Conservation (phyloP, 164 flowering plant genomes). For the Pachysandra terminalis region DNA sequence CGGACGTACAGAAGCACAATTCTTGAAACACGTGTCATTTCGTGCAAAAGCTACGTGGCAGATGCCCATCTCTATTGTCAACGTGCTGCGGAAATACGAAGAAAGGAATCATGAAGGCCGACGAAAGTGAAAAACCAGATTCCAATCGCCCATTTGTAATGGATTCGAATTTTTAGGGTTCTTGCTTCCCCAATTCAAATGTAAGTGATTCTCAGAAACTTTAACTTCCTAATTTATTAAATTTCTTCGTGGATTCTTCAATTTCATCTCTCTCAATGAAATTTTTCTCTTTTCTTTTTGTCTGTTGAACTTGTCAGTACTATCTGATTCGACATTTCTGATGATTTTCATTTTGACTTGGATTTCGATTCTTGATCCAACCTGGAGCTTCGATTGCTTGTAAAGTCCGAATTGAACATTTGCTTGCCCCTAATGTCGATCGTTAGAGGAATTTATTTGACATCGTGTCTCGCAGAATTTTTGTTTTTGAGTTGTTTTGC, state of each 20-base stretch:
- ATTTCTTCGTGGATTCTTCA: background rate
- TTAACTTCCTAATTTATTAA: background rate
- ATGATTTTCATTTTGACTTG: background rate
- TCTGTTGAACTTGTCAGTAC: background rate
- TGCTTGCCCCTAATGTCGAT: no score
- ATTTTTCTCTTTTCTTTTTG: background rate
- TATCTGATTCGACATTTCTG: background rate
- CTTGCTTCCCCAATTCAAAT: background rate
- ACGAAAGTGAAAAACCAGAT: no score
- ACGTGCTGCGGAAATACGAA: no score
- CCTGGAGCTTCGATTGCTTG: background rate
- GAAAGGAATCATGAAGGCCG: no score
- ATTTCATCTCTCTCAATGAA: background rate
- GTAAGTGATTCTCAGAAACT: background rate
- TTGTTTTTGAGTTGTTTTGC: background rate
- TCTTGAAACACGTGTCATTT: no score
- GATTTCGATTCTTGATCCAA: background rate
- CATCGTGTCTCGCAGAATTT: background rate
- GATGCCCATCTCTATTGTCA: no score
- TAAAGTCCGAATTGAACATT: background rate
- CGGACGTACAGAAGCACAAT: no score
- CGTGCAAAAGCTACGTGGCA: no score
- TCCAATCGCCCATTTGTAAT: no score
- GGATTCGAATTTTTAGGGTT: no score
- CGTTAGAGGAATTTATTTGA: background rate